These are phyloP conservation scores for Lagenaria siceraria DNA, from an alignment of 306 rosid genomes.

Conservation along the genomic window DNA sequence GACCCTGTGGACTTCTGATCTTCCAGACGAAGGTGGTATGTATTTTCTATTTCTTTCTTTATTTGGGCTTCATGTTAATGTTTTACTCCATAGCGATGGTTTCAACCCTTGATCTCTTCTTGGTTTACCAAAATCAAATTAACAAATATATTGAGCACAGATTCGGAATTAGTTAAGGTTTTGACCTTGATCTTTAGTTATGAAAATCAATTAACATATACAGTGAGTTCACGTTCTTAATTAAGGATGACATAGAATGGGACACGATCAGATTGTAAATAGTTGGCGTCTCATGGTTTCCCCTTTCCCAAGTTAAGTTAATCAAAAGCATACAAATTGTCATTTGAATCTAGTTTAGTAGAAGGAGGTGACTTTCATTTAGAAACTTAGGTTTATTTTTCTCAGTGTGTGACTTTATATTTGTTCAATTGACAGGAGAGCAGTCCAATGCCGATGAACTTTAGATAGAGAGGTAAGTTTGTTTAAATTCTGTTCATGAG, in stretches of 20 bases:
- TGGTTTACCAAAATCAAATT: neutral
- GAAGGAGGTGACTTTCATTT: neutral
- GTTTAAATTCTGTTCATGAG: neutral
- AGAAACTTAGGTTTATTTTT: neutral
- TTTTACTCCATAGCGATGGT: neutral
- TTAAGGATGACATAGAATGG: neutral
- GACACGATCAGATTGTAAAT: neutral
- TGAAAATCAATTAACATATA: neutral
- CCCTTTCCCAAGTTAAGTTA: neutral
- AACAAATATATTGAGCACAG: neutral
- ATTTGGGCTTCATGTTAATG: neutral
- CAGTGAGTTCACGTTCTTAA: neutral
- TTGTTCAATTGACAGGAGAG: conserved; percentile 15
- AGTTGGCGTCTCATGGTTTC: neutral
- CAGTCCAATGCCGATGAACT: conserved; percentile 15
- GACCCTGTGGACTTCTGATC: conserved; percentile 57
- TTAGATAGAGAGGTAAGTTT: conserved; percentile 15
- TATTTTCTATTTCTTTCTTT: neutral
- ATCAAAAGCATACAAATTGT: neutral
- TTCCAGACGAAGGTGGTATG: conserved; percentile 44
- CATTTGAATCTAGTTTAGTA: neutral
- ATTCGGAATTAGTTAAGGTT: neutral
- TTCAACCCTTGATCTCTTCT: neutral
- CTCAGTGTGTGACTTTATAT: neutral
- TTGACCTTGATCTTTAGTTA: neutral